Conservation (phyloP, 2,329 filamentous ascomycete species). For the Penicillium brasilianum region DNA sequence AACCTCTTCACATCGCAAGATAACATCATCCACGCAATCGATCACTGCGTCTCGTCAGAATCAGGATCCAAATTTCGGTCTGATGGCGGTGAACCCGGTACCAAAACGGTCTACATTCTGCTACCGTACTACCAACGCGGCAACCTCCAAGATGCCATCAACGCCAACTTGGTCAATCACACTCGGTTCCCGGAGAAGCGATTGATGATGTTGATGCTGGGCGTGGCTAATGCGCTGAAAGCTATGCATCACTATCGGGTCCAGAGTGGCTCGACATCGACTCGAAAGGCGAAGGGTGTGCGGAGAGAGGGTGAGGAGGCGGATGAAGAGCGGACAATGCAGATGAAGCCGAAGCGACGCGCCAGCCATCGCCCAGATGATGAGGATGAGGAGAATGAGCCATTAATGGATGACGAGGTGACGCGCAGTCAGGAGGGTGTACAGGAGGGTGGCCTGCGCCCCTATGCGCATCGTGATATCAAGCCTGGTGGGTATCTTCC, state of each 20-base stretch:
- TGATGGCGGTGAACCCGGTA: constrained; percentile 64
- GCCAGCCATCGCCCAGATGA: constrained; percentile 61
- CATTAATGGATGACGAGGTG: constrained; percentile 80
- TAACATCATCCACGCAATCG: constrained; percentile 84
- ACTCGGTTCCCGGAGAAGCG: constrained; percentile 84
- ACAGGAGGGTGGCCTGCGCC: constrained; percentile 70
- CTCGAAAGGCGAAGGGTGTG: constrained; percentile 61
- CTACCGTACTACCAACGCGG: constrained; percentile 94
- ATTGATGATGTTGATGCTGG: constrained; percentile 88
- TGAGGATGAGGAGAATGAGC: constrained; percentile 80
- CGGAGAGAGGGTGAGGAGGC: constrained; percentile 61
- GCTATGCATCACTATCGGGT: constrained; percentile 90
- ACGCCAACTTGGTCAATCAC: constrained; percentile 96
- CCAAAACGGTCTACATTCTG: constrained; percentile 95
- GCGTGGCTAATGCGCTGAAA: constrained; percentile 84
- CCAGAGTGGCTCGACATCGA: constrained; percentile 58
- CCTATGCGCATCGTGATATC: constrained; percentile 94
- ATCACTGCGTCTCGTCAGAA: constrained; percentile 81
- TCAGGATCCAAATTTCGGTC: constrained; percentile 59
- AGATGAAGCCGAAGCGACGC: constrained; percentile 47
- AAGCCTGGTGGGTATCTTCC: constrained; percentile 74
- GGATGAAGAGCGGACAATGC: constrained; percentile 51
- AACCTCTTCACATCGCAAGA: constrained; percentile 80
- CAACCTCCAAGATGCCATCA: constrained; percentile 97
- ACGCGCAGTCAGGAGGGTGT: constrained; percentile 70